Percentiles rank a stretch among this genome's conserved stretches.
These are phyloP conservation scores for Vanrija sp. DNA, from an alignment of 1,284 basidiomycete genomes.

Conservation along the genomic window DNA sequence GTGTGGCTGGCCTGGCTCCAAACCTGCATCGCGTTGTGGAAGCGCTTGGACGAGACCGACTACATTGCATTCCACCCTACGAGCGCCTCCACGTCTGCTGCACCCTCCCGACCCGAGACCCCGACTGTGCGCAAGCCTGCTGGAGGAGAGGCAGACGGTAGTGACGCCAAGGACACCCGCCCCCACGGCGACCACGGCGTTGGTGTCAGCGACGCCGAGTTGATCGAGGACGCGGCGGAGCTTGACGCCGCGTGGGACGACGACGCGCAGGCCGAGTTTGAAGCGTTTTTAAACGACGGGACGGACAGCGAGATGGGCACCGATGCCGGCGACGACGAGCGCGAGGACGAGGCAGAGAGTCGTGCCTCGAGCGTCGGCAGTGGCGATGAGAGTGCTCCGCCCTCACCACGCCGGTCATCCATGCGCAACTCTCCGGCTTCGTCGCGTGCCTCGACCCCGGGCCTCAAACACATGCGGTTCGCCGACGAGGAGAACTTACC, in stretches of 20 bases:
- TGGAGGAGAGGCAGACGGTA: not conserved
- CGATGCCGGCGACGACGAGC: not conserved
- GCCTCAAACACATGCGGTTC: slow-evolving; percentile 36
- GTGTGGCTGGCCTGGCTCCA: slow-evolving; percentile 87
- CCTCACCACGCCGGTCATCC: too few relatives aligned
- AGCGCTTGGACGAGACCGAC: slow-evolving; percentile 7
- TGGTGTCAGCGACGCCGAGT: not conserved
- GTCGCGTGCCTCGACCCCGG: slow-evolving; percentile 15
- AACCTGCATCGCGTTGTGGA: slow-evolving; percentile 78
- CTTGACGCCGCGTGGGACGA: slow-evolving; percentile 11
- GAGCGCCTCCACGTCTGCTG: not conserved
- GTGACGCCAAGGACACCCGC: not conserved
- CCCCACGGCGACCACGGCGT: too few relatives aligned
- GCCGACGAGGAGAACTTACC: slow-evolving; percentile 41
- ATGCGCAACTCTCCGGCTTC: not conserved
- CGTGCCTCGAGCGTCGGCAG: not conserved
- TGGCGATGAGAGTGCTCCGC: too few relatives aligned
- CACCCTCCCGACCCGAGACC: slow-evolving; percentile 21
- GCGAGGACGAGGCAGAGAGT: not conserved
- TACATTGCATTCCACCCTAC: too few relatives aligned
- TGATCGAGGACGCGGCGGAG: not conserved
- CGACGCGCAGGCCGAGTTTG: slow-evolving; percentile 13
- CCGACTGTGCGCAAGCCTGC: slow-evolving; percentile 63
- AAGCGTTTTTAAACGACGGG: slow-evolving; percentile 4
- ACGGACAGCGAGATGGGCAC: not conserved